phyloP scores from a whole-genome alignment of 116 monocot species.

The Cymodocea nodosa region DNA sequence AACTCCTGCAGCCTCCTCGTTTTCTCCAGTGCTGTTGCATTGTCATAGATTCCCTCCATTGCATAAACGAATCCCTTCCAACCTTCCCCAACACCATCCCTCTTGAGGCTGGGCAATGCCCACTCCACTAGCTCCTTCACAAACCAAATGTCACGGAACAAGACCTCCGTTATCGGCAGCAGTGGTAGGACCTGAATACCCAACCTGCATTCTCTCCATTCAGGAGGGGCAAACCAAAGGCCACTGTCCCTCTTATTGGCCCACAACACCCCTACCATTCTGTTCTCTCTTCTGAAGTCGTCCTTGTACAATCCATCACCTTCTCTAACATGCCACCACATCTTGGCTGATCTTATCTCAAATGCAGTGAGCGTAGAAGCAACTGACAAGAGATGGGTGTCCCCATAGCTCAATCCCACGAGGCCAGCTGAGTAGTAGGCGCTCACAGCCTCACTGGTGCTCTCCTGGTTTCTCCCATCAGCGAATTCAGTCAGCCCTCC shows the following conservation, averaged over 20 bases:
- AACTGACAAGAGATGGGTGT: slow-evolving; percentile 45
- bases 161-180: slow-evolving; percentile 63
- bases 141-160: slow-evolving; percentile 54
- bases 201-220: slow-evolving; percentile 76
- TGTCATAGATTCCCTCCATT: slow-evolving; percentile 68
- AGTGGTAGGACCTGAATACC: slow-evolving; percentile 90
- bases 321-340: slow-evolving; percentile 92
- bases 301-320: slow-evolving; percentile 74
- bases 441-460: slow-evolving; percentile 94
- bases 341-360: slow-evolving; percentile 54
- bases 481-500: slow-evolving; percentile 86
- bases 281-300: slow-evolving; percentile 63
- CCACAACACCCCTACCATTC: slow-evolving; percentile 88
- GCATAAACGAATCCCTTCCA: slow-evolving; percentile 98
- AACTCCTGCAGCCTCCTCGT: slow-evolving; percentile 35
- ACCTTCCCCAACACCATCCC: slow-evolving; percentile 81
- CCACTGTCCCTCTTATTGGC: slow-evolving; percentile 93
- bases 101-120: slow-evolving; percentile 43
- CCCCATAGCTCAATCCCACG: slow-evolving; percentile 81
- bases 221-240: slow-evolving; percentile 88
- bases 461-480: slow-evolving; percentile 95
- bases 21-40: slow-evolving; percentile 48
- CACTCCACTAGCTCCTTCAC: slow-evolving; percentile 64
- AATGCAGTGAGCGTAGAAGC: slow-evolving; percentile 64
- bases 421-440: slow-evolving; percentile 88